Base-by-base conservation (phyloP, 2,329 filamentous ascomycete species). In the Albophoma yamanashiensis region DNA sequence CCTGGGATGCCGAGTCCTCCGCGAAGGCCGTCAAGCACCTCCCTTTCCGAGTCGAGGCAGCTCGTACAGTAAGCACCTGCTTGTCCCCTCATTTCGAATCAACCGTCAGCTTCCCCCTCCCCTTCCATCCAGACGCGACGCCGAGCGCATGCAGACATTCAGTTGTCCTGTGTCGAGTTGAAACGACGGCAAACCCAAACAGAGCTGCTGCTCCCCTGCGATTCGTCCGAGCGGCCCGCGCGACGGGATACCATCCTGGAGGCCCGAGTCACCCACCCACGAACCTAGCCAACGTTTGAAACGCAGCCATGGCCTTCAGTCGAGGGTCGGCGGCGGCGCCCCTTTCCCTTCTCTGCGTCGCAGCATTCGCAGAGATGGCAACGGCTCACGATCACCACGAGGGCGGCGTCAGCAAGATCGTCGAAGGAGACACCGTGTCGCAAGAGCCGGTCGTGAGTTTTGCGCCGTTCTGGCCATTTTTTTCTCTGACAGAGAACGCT, bases 371-470 rank as follows among this genome's bases (percentile, higher is more conserved):
- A 34, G 61, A 60, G 57, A 62, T 66, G 45, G 66, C 66, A 12
- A 58, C 62, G n/a, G 74, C 71, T 56, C 82, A 85, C 72, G 79
- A 82, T 50, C 79, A 82, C 69, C 75, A 77, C 64, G 69, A 61
- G 25, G 71, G 74, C 64, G 71, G 74, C 64, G 74, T 75, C 57
- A 75, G 75, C 58, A 76, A 82, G 55, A 87, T 94, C 63, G 82
- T 85, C 20, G 86, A 89, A 65, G 90, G 89, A 67, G 75, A 86
- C 65, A 80, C 82, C 38, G 77, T 90, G 67, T 90, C 89, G n/a
- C 69, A 74, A 55, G 89, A 93, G 40, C 89, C 90, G 1, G 82
- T 93, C 67, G 88, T 90, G 78, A 62, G 85, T 74, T 31, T 20
- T 12, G 11, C 34, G 22, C 8, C 22, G 31, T 47, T 6, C 17